Base-by-base conservation (phyloP, 345 rosid species). In the Boechera stricta region DNA sequence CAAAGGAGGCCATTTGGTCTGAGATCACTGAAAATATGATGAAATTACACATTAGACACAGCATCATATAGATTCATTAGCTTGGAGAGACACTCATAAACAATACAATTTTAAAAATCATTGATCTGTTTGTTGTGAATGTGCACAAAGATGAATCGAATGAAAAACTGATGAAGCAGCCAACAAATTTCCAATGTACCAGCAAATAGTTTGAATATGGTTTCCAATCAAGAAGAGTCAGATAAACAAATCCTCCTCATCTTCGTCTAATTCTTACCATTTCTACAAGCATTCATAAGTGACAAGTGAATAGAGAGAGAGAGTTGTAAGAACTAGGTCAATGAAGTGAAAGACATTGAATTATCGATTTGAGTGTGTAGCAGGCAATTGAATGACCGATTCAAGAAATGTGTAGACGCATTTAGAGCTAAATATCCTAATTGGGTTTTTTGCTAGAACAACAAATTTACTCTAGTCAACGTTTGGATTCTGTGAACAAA, bases 1-100 rank as follows among this genome's bases (percentile, higher is more conserved):
- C 77, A 54, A 78, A 78, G n/a, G 41, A 3, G 31, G 77, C 81
- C 81, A 78, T 78, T n/a, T 77, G 13, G 24, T 55, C 80, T 70
- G 35, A 31, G 53, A 39, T 1, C 9, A 9, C 28, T 32, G 48
- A 15, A 63, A 16, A 42, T 2, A 12, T 54, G 12, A 69, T 28
- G 24, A 21, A 7, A 10, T 7, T 6, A 73, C 36, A 64, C 11
- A 21, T 33, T 28, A 7, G 39, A 64, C 58, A 67, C 53, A 67
- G 1, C 42, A 47, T 66, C 56, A 42, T 31, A 21, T 26, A 12
- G 56, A 36, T 57, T 29, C 73, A 69, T 16, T 36, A 38, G 39
- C 45, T 41, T 41, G 13, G 13, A 41, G 15, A 36, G 39, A 36
- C 39, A 7, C 10, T 36, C 39, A 36, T 1, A 7, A 7, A 1